Base-by-base conservation (phyloP, 805 yeast species). In the Blastobotrys parvus region DNA sequence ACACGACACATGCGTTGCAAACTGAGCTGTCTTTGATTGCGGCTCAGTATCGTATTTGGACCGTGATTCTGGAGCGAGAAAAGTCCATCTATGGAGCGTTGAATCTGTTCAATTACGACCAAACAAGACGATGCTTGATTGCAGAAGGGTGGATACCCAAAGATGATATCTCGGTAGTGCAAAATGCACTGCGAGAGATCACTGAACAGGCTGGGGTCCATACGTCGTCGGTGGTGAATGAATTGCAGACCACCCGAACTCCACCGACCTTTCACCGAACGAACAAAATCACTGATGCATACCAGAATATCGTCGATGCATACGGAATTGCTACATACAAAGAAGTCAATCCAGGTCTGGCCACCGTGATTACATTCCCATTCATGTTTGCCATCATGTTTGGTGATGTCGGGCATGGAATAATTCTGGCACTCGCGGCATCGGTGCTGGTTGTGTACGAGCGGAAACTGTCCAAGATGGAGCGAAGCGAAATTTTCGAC, bases 311-410 rank as follows among this genome's bases (percentile, higher is more conserved):
- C 65, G 86, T 87, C 57, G 97, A 92, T 64, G 92, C 97, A 2
- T 92, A 92, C 63, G 99, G 98, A 57, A 72, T 88, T 42, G 90
- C 95, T 3, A 75, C 88, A 2, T 89, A 90, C 66, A 82, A 89
- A 53, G 98, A 92, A 64, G 92, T 92, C 18, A 92, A 92, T 61
- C 95, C 98, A 2, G 98, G 95, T 39, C 69, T 92, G 52, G 89
- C 98, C 2, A 89, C 98, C 0, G 76, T 86, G 41, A 83, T 92
- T 19, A 92, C 98, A 0, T 92, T 92, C 69, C 98, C 98, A 15
- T 92, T 92, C 61, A 84, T 92, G 95, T 92, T 92, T 67, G 97
- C 98, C 18, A 83, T 92, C 53, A 92, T 92, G 98, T 92, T 92
- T 70, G 98, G 98, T 68, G 98, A 92, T 69, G 64, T 88, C 46